phyloP scores from a whole-genome alignment of 345 rosid genomes.

The Crucihimalaya himalaica region DNA sequence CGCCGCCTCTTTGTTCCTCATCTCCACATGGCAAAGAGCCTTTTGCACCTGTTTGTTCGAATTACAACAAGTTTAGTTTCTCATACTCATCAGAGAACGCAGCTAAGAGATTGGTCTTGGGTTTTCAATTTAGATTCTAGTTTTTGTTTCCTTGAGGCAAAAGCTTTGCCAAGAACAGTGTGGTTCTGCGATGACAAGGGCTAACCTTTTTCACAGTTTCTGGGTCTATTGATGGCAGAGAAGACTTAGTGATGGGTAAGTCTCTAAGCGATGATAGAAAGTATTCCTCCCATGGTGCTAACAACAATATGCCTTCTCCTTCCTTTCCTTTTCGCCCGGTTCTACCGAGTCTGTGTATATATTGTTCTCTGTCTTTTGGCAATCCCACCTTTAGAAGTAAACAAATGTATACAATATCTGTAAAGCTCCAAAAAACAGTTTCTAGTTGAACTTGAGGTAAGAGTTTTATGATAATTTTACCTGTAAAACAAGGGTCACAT shows the following conservation, averaged over 20 bases:
- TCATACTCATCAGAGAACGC: constrained; percentile 4
- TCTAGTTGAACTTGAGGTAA: neutral
- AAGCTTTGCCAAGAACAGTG: constrained; percentile 1
- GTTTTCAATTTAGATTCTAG: neutral
- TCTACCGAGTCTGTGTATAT: constrained; percentile 94
- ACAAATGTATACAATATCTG: neutral
- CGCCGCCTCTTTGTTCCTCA: constrained; percentile 87
- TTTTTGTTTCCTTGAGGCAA: neutral
- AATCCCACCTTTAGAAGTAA: constrained; percentile 61
- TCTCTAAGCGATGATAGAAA: constrained; percentile 74
- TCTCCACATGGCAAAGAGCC: constrained; percentile 74
- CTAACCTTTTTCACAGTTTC: constrained; percentile 77
- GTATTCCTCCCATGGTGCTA: constrained; percentile 95
- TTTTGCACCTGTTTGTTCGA: constrained; percentile 58
- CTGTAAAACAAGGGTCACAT: constrained; percentile 94
- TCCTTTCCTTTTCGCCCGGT: constrained; percentile 95
- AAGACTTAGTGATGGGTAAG: constrained; percentile 74
- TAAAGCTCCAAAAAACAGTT: neutral
- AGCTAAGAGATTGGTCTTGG: neutral
- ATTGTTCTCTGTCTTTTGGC: constrained; percentile 89
- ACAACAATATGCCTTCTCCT: constrained; percentile 83
- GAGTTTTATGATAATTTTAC: constrained; percentile 42
- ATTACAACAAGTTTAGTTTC: neutral
- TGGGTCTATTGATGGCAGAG: constrained; percentile 65
- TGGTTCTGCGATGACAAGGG: neutral